A percentile compares a stretch with the other conserved stretches of the same genome.
These are phyloP conservation scores for Fraxinus floribunda DNA, from an alignment of 305 asterid genomes.

Conservation along the genomic window DNA sequence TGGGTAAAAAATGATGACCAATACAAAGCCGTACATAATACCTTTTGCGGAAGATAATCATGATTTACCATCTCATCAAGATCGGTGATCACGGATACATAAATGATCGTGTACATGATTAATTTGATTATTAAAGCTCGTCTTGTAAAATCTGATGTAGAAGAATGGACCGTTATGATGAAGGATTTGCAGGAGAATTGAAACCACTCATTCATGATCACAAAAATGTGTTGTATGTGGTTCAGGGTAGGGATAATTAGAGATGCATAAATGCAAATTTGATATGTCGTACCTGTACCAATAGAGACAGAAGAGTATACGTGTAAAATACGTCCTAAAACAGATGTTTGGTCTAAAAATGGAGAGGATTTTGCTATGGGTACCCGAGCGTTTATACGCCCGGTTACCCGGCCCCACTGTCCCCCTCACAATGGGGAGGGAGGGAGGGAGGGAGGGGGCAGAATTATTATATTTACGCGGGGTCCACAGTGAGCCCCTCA, in stretches of 20 bases:
- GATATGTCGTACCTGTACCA: not conserved
- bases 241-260: conserved; percentile 20
- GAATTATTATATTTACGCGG: too few species aligned
- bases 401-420: too few species aligned
- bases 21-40: too few species aligned
- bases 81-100: conserved; percentile 34
- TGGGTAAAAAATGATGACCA: not conserved
- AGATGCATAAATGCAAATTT: conserved; percentile 14
- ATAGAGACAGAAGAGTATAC: not conserved
- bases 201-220: conserved; percentile 34
- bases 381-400: too few species aligned
- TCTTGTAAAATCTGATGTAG: not conserved
- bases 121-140: not conserved
- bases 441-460: too few species aligned
- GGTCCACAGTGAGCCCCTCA: too few species aligned
- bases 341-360: not conserved
- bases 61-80: conserved; percentile 25
- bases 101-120: conserved; percentile 13
- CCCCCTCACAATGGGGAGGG: too few species aligned
- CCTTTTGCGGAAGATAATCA: not conserved
- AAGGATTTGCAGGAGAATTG: conserved; percentile 11
- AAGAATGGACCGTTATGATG: not conserved
- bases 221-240: conserved; percentile 23
- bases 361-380: too few species aligned
- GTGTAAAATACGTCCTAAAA: not conserved